Conservation (phyloP, 805 yeast genomes). For the Torulaspora quercuum region DNA sequence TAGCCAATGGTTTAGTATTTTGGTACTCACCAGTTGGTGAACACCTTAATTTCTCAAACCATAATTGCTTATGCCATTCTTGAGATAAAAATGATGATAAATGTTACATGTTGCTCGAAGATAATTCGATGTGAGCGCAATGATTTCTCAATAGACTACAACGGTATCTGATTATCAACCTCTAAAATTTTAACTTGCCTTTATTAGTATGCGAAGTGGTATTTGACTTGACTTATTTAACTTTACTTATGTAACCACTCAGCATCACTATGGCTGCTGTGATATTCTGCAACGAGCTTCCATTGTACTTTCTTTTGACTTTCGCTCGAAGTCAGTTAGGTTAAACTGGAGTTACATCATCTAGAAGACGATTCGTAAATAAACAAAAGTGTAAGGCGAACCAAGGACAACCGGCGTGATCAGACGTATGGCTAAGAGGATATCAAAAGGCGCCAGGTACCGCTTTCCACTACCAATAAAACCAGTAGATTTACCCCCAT, state of each 20-base stretch:
- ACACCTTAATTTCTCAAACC: too few species aligned
- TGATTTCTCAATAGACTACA: slow-evolving; percentile 87
- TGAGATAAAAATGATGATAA: slow-evolving; percentile 32
- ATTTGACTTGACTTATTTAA: too few species aligned
- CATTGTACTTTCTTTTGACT: too few species aligned
- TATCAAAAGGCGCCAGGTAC: slow-evolving; percentile 35
- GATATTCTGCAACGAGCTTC: too few species aligned
- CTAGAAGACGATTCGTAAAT: too few species aligned
- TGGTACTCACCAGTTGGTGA: not conserved
- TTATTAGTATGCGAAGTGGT: not conserved
- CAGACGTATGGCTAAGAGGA: slow-evolving; percentile 37
- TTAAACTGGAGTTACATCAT: too few species aligned
- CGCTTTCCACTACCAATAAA: slow-evolving; percentile 58
- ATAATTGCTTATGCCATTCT: too few species aligned
- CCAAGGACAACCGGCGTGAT: too few species aligned
- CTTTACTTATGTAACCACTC: too few species aligned
- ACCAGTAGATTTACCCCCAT: slow-evolving; percentile 46
- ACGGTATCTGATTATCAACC: slow-evolving; percentile 77
- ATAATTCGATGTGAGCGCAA: slow-evolving; percentile 59
- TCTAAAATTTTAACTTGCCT: not conserved
- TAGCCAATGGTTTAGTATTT: not conserved
- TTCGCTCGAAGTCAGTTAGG: too few species aligned
- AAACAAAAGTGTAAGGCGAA: too few species aligned
- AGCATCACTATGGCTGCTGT: too few species aligned
- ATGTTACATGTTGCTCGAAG: slow-evolving; percentile 43